phyloP scores from a whole-genome alignment of 1,284 basidiomycete species.

The Coniophora puteana region DNA sequence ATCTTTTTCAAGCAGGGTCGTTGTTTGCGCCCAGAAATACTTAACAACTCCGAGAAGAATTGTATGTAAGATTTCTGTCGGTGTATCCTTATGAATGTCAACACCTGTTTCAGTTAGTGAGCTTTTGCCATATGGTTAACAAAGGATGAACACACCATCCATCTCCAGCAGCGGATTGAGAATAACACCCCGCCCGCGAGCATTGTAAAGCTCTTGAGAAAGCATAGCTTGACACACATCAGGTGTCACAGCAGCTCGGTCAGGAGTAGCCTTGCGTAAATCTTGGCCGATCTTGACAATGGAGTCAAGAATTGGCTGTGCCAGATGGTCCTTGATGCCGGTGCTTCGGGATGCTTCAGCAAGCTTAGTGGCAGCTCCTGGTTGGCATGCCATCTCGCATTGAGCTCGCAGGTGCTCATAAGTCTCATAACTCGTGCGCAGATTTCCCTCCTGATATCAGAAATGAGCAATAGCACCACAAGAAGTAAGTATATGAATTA shows the following conservation, averaged over 20 bases:
- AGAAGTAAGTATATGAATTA: neutral
- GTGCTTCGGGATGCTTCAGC: too few relatives aligned
- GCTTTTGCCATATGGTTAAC: neutral
- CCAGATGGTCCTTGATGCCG: too few relatives aligned
- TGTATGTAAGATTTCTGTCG: slow-evolving; percentile 25
- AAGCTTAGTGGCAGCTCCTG: too few relatives aligned
- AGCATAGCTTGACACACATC: too few relatives aligned
- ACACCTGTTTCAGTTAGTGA: neutral
- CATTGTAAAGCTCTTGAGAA: neutral
- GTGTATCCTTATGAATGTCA: slow-evolving; percentile 18
- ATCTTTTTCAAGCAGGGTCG: slow-evolving; percentile 15
- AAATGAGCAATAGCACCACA: too few relatives aligned
- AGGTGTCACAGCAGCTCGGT: too few relatives aligned
- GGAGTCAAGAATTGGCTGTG: slow-evolving; percentile 5
- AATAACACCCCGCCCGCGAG: neutral
- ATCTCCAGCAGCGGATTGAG: slow-evolving; percentile 1
- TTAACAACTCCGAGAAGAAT: slow-evolving; percentile 27
- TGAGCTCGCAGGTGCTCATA: too few relatives aligned
- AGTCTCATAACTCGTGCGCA: too few relatives aligned
- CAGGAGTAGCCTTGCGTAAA: slow-evolving; percentile 3
- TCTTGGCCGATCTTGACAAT: slow-evolving; percentile 6
- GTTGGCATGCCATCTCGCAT: too few relatives aligned
- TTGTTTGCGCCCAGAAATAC: slow-evolving; percentile 26
- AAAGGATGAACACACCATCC: neutral
- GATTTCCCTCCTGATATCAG: too few relatives aligned